Evolutionary conservation across 2,329 filamentous ascomycete genomes (phyloP).

Genomic region (Beauveria brongniartii): DNA sequence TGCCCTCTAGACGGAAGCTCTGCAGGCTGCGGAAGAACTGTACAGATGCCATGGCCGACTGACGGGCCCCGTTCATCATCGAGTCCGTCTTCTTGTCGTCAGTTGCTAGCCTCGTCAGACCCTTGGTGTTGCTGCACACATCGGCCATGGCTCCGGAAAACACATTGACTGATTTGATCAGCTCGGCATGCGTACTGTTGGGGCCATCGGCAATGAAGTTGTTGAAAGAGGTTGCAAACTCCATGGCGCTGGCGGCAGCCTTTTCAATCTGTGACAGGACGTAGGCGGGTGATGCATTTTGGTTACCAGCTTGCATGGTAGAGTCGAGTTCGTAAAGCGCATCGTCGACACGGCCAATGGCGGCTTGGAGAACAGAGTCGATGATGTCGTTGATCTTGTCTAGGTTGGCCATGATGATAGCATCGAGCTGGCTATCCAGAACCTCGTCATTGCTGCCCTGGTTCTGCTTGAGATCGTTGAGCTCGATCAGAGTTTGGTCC

Average conservation of each 20-base stretch:
- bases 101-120: constrained; percentile 82
- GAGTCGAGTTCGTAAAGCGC: constrained; percentile 96
- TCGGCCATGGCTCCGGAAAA: constrained; percentile 89
- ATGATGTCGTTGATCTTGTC: constrained; percentile 96
- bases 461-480: constrained; percentile 76
- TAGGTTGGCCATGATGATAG: constrained; percentile 75
- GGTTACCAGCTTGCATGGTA: constrained; percentile 96
- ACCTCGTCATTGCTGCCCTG: constrained; percentile 70
- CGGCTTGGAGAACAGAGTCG: constrained; percentile 88
- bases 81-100: constrained; percentile 93
- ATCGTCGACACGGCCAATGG: constrained; percentile 90
- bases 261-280: constrained; percentile 97
- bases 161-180: constrained; percentile 86
- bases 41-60: constrained; percentile 78
- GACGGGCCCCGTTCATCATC: constrained; percentile 71
- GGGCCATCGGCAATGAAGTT: constrained; percentile 97
- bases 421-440: constrained; percentile 85
- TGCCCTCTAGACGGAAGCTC: constrained; percentile 85
- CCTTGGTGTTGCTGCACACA: constrained; percentile 93
- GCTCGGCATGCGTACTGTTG: constrained; percentile 78
- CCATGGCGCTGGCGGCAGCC: constrained; percentile 85
- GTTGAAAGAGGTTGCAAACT: constrained; percentile 97
- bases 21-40: constrained; percentile 92
- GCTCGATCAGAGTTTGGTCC: constrained; percentile 88
- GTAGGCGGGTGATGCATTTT: constrained; percentile 90